Evolutionary conservation across 2,329 filamentous ascomycete species (phyloP), one percentile per base, ranked within the genome.

Genomic region (Fusarium sp.): DNA sequence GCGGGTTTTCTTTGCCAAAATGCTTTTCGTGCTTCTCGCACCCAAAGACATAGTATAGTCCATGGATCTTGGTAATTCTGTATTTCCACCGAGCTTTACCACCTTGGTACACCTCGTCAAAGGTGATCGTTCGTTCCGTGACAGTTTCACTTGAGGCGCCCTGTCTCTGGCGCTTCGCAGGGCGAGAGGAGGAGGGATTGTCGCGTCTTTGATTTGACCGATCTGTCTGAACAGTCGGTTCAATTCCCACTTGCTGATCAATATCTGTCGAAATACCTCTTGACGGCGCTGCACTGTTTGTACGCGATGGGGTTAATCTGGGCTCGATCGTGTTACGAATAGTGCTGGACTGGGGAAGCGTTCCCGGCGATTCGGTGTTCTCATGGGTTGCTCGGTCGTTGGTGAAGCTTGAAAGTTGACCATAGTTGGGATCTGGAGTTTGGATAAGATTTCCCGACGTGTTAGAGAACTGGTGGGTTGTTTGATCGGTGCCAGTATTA

Each of bases 71-170:
- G 1, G 7, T 13, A 22, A 54, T 54, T n/a, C 51, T 54, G 51
- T 38, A 6, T 17, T 38, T 54, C n/a, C 35, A 10, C 13, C 13
- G 20, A 7, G 48, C 35, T 13, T 39, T 22, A 0, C 51, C 51
- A 9, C 4, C 51, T 54, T 38, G 9, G 0, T 39, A 54, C 0
- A 39, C 9, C 10, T 39, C 5, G 0, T 10, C 13, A 9, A 28
- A n/a, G 0, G 3, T 12, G 1, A 28, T 39, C 5, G 35, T 13
- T 38, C 24, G n/a, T 28, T 39, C 4, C 2, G 35, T 9, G 0
- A 3, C 5, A 9, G 3, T 38, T 0, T 26, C 51, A 26, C n/a
- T 54, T 28, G 51, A 22, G 10, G 4, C 5, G 2, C 13, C 17
- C 1, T 28, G 20, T 10, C 51, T 13, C 5, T 39, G 24, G 51